Conservation (phyloP, 768 basidiomycete species). For the Phylloporus arenicola region DNA sequence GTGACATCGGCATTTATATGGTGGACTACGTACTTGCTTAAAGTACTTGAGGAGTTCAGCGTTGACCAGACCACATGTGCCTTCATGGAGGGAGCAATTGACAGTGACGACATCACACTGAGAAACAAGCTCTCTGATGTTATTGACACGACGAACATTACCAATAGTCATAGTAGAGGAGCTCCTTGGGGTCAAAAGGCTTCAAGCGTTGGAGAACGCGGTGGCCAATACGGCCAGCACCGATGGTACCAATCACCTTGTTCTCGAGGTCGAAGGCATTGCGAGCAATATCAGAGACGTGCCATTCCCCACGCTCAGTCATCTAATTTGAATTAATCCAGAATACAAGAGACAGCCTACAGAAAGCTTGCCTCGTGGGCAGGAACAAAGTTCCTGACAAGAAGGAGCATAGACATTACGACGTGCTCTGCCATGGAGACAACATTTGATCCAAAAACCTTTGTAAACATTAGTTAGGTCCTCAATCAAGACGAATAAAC, state of each 20-base stretch:
- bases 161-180: slow-evolving; percentile 80
- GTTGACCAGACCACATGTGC: slow-evolving; percentile 73
- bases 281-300: slow-evolving; percentile 75
- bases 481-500: not conserved
- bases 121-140: slow-evolving; percentile 56
- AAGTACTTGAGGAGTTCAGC: slow-evolving; percentile 75
- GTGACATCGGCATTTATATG: not conserved
- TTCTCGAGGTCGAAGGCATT: slow-evolving; percentile 83
- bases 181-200: slow-evolving; percentile 83
- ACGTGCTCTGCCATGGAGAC: slow-evolving; percentile 88
- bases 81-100: slow-evolving; percentile 82
- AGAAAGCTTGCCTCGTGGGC: slow-evolving; percentile 59
- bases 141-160: slow-evolving; percentile 61
- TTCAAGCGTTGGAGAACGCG: slow-evolving; percentile 75
- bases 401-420: slow-evolving; percentile 81
- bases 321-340: slow-evolving; percentile 38
- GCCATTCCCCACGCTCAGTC: slow-evolving; percentile 81
- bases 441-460: slow-evolving; percentile 71
- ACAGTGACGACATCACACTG: slow-evolving; percentile 77
- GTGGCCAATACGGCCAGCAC: slow-evolving; percentile 76
- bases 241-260: slow-evolving; percentile 88
- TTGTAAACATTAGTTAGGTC: not conserved
- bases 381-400: slow-evolving; percentile 84
- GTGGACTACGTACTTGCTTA: slow-evolving; percentile 38
- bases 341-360: not conserved